phyloP scores from a whole-genome alignment of 148 eudicot genomes.

The Nepenthes gracilis region DNA sequence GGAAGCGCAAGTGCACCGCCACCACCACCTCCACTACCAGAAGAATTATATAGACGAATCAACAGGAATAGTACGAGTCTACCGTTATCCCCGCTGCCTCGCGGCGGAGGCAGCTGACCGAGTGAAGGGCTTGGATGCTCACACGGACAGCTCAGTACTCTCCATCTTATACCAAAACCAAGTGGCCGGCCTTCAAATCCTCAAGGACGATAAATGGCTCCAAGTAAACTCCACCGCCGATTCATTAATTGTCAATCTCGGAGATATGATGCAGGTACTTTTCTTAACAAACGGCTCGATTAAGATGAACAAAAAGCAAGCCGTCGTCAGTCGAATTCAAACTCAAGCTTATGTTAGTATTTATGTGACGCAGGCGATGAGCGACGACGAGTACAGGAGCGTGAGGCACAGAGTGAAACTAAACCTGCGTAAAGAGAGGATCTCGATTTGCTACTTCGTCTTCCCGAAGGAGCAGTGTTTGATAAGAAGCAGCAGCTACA shows the following conservation, averaged over 20 bases:
- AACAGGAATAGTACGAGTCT: slow-evolving; percentile 37
- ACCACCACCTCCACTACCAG: neutral
- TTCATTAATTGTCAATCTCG: slow-evolving; percentile 58
- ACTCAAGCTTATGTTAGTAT: too few relatives aligned
- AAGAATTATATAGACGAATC: slow-evolving; percentile 19
- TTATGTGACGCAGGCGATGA: slow-evolving; percentile 34
- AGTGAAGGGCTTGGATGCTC: slow-evolving; percentile 42
- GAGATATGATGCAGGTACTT: slow-evolving; percentile 75
- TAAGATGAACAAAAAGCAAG: too few relatives aligned
- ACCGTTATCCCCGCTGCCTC: slow-evolving; percentile 35
- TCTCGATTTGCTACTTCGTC: slow-evolving; percentile 69
- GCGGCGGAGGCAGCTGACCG: slow-evolving; percentile 1
- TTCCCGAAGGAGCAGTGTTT: slow-evolving; percentile 39
- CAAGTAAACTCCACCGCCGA: slow-evolving; percentile 33
- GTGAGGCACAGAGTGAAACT: slow-evolving; percentile 65
- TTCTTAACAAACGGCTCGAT: too few relatives aligned
- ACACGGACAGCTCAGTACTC: slow-evolving; percentile 71
- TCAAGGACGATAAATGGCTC: slow-evolving; percentile 41
- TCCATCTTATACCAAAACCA: slow-evolving; percentile 50
- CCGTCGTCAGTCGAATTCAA: too few relatives aligned
- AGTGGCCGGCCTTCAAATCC: slow-evolving; percentile 59
- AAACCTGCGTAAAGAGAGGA: slow-evolving; percentile 34
- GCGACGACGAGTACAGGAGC: slow-evolving; percentile 57
- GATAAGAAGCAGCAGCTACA: slow-evolving; percentile 44
- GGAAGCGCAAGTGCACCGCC: neutral